Percentiles rank a stretch among this genome's conserved stretches.
Conservation (phyloP, 371 early-diverging fungal genomes). For the Funneliformis caledonium region DNA sequence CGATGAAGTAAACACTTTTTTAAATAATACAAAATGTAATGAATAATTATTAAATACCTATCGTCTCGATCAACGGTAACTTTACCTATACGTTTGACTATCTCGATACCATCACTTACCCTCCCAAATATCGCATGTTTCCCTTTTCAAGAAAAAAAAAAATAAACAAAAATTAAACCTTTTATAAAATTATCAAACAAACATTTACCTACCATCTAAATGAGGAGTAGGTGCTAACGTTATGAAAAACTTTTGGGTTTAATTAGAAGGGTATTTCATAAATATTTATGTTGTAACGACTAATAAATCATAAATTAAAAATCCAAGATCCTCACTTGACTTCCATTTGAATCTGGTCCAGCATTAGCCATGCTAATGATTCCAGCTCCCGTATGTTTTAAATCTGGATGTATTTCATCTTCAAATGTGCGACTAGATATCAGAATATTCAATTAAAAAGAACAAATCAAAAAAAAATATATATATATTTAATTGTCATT, state of each 20-base stretch:
- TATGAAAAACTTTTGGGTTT: conserved; percentile 61
- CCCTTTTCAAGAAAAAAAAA: conserved; percentile 43
- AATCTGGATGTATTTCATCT: conserved; percentile 74
- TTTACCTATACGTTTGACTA: conserved; percentile 72
- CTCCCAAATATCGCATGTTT: conserved; percentile 80
- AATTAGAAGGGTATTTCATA: background rate
- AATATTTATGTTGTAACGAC: conserved; percentile 11
- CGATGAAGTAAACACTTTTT: background rate
- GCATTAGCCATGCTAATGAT: conserved; percentile 87
- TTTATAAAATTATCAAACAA: background rate
- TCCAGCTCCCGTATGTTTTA: conserved; percentile 82
- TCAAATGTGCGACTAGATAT: conserved; percentile 65
- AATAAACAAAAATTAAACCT: conserved; percentile 7
- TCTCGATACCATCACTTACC: conserved; percentile 67
- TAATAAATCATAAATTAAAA: background rate
- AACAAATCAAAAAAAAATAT: background rate
- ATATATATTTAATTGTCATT: background rate
- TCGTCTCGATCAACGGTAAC: conserved; percentile 68
- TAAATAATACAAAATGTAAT: background rate
- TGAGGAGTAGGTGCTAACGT: conserved; percentile 71
- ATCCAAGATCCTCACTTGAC: conserved; percentile 56
- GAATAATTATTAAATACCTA: conserved; percentile 45
- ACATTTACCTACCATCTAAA: conserved; percentile 68
- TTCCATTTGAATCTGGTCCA: conserved; percentile 85
- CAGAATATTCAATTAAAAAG: conserved; percentile 3